These are phyloP conservation scores for Trypanosoma rangeli DNA, from an alignment of 208 protist genomes.

Conservation along the genomic window DNA sequence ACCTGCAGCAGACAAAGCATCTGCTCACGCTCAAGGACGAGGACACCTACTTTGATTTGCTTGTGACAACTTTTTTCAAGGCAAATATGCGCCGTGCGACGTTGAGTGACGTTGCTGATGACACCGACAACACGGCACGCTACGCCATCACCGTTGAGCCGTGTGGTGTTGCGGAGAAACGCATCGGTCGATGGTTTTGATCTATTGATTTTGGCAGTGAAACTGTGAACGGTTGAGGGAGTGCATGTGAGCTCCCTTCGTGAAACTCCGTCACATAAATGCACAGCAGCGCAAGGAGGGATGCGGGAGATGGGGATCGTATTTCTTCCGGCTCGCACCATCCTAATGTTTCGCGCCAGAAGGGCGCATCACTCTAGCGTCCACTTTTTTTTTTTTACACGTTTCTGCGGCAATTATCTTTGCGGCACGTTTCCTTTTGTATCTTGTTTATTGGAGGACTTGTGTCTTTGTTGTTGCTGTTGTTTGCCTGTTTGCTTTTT, in stretches of 20 bases:
- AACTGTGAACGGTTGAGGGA: background rate
- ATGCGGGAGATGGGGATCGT: background rate
- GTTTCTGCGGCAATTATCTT: background rate
- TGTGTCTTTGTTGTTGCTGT: background rate
- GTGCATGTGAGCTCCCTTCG: background rate
- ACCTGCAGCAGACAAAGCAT: slow-evolving; percentile 51
- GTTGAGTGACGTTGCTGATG: slow-evolving; percentile 64
- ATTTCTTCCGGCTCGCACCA: background rate
- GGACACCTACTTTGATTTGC: slow-evolving; percentile 83
- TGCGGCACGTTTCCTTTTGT: background rate
- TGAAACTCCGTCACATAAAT: too few species aligned
- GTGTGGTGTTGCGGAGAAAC: slow-evolving; percentile 56
- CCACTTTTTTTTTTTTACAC: background rate
- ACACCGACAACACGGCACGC: slow-evolving; percentile 67
- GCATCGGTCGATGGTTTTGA: slow-evolving; percentile 80
- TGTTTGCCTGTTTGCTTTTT: background rate
- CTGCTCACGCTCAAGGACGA: slow-evolving; percentile 73
- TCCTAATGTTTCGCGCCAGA: background rate
- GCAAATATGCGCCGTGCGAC: slow-evolving; percentile 62
- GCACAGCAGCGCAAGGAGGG: too few species aligned
- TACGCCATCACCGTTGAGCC: slow-evolving; percentile 86
- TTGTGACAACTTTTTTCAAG: slow-evolving; percentile 74
- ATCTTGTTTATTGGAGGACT: background rate
- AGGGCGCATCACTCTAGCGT: background rate
- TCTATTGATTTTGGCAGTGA: background rate